Percentiles rank a stretch among this genome's conserved stretches.
These are phyloP conservation scores for Ogataea pini DNA, from an alignment of 805 yeast genomes.

Conservation along the genomic window DNA sequence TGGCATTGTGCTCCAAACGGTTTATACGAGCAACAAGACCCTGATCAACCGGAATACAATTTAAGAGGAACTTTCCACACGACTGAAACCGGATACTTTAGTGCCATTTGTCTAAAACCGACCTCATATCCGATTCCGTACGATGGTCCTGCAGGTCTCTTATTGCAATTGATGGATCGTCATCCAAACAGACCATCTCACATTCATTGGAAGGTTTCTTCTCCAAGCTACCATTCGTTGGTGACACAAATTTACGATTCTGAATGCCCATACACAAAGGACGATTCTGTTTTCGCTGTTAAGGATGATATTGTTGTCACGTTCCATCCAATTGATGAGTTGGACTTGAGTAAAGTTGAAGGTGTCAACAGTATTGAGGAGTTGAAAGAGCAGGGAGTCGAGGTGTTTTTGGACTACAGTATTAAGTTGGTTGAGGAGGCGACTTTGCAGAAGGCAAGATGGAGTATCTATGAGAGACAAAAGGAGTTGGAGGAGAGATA, in stretches of 20 bases:
- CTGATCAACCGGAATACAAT: conserved; percentile 38
- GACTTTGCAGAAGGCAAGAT: conserved; percentile 22
- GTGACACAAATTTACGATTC: conserved; percentile 37
- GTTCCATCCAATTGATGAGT: conserved; percentile 27
- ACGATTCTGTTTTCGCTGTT: conserved; percentile 40
- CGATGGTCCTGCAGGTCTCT: conserved; percentile 41
- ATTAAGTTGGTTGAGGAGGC: conserved; percentile 25
- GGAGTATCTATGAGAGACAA: conserved; percentile 14
- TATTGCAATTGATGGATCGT: conserved; percentile 35
- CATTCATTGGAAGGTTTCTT: conserved; percentile 32
- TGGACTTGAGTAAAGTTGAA: conserved; percentile 14
- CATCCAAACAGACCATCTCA: conserved; percentile 42
- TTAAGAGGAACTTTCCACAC: conserved; percentile 37
- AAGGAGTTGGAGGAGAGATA: conserved; percentile 5
- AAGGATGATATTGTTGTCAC: conserved; percentile 33
- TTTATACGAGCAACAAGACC: conserved; percentile 39
- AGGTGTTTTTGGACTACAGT: conserved; percentile 25
- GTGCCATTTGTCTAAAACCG: conserved; percentile 35
- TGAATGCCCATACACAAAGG: conserved; percentile 33
- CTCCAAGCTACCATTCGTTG: conserved; percentile 33
- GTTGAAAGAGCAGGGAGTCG: conserved; percentile 20
- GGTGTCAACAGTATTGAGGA: conserved; percentile 14
- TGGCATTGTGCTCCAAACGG: conserved; percentile 43
- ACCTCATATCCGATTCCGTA: conserved; percentile 41
- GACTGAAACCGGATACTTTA: conserved; percentile 30